A percentile compares a stretch with the other conserved stretches of the same genome.
Evolutionary conservation across 305 asterid species (phyloP).

Genomic region (Fraxinus velutina): DNA sequence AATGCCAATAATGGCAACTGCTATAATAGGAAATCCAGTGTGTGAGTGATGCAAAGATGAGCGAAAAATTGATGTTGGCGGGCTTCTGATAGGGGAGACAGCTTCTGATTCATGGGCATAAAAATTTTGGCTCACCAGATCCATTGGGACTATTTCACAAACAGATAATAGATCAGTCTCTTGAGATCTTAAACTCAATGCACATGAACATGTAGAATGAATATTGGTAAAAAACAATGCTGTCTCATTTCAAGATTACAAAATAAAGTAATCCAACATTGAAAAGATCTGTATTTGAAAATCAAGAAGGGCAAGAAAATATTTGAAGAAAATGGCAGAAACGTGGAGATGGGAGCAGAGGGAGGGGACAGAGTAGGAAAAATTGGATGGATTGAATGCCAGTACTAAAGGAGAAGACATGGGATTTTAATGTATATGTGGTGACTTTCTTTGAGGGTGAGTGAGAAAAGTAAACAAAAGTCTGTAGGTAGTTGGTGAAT

Average conservation of each 20-base stretch:
- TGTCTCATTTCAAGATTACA: constrained; percentile 25
- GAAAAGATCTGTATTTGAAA: constrained; percentile 18
- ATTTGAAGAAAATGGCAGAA: constrained; percentile 15
- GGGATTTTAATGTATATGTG: constrained; percentile 18
- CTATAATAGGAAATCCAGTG: constrained; percentile 67
- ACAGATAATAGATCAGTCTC: constrained; percentile 4
- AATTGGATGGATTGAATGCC: constrained; percentile 40
- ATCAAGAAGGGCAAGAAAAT: constrained; percentile 17
- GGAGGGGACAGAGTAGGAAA: constrained; percentile 21
- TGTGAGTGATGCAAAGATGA: constrained; percentile 45
- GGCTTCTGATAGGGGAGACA: constrained; percentile 33
- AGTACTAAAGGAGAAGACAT: constrained; percentile 19
- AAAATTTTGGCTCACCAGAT: constrained; percentile 30
- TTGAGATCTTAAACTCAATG: constrained; percentile 3
- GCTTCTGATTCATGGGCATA: constrained; percentile 23
- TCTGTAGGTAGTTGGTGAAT: constrained; percentile 40
- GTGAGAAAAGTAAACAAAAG: constrained; percentile 23
- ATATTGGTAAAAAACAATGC: constrained; percentile 16
- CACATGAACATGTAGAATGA: not conserved
- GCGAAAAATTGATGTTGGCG: constrained; percentile 31
- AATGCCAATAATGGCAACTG: constrained; percentile 74
- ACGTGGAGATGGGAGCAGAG: constrained; percentile 19
- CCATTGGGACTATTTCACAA: constrained; percentile 28
- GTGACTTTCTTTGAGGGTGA: constrained; percentile 14
- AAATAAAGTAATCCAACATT: constrained; percentile 4